These are phyloP conservation scores for Penicillium capsulatum DNA, from an alignment of 2,329 filamentous ascomycete species.

Conservation along the genomic window DNA sequence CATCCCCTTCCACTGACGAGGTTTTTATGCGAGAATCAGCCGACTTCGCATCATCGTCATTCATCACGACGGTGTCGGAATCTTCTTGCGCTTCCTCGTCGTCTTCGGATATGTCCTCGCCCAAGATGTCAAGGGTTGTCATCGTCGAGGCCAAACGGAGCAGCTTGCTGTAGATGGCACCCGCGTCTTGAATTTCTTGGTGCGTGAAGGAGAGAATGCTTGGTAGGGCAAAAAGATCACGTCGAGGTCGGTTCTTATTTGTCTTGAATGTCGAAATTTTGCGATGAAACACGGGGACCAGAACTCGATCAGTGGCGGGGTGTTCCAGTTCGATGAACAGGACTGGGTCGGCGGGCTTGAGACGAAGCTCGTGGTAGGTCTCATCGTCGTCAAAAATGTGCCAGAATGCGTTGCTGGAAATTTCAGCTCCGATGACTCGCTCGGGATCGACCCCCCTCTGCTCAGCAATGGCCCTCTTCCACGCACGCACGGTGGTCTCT, in stretches of 20 bases:
- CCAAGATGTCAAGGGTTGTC: slow-evolving; percentile 65
- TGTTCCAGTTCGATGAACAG: slow-evolving; percentile 74
- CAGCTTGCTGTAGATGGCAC: slow-evolving; percentile 74
- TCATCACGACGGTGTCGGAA: slow-evolving; percentile 65
- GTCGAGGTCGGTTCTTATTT: slow-evolving; percentile 20
- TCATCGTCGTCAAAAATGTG: slow-evolving; percentile 71
- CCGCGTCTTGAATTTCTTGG: slow-evolving; percentile 65
- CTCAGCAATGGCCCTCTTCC: slow-evolving; percentile 52
- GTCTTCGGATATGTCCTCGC: slow-evolving; percentile 46
- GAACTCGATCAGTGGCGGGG: slow-evolving; percentile 40
- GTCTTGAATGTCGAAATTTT: slow-evolving; percentile 19
- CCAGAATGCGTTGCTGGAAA: slow-evolving; percentile 81
- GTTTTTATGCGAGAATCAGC: slow-evolving; percentile 68
- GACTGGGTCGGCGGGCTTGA: slow-evolving; percentile 5
- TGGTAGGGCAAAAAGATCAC: slow-evolving; percentile 41
- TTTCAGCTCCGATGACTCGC: slow-evolving; percentile 74
- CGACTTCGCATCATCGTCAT: slow-evolving; percentile 58
- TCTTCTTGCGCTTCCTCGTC: slow-evolving; percentile 55
- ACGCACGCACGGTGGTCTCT: slow-evolving; percentile 56
- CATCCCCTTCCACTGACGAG: slow-evolving; percentile 78
- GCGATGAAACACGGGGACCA: slow-evolving; percentile 49
- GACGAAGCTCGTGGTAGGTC: slow-evolving; percentile 61
- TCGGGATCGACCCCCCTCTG: slow-evolving; percentile 49
- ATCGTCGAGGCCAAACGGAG: slow-evolving; percentile 70
- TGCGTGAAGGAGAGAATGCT: slow-evolving; percentile 68